Conservation (phyloP, 345 rosid genomes). For the Eucalyptus pauciflora region DNA sequence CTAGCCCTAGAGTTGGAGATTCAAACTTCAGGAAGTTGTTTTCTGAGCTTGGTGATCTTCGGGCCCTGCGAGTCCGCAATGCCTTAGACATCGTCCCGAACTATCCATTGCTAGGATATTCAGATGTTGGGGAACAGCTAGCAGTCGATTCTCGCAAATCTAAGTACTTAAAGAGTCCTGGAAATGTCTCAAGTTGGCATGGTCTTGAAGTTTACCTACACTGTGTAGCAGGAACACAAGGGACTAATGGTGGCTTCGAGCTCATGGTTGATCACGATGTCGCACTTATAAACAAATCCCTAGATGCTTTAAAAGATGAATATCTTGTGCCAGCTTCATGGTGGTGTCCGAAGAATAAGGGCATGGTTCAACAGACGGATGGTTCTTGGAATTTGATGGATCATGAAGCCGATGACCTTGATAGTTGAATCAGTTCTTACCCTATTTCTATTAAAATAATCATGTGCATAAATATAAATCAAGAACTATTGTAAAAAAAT, state of each 20-base stretch:
- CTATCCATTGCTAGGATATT: conserved; percentile 54
- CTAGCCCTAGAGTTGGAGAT: conserved; percentile 63
- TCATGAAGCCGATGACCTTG: conserved; percentile 31
- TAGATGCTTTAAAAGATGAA: conserved; percentile 47
- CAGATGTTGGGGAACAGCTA: conserved; percentile 67
- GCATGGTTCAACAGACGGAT: conserved; percentile 60
- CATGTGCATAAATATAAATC: background rate
- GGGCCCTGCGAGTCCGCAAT: conserved; percentile 35
- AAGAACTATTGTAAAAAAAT: background rate
- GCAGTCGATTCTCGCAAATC: conserved; percentile 50
- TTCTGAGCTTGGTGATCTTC: conserved; percentile 29
- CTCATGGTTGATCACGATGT: conserved; percentile 53
- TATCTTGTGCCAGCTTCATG: conserved; percentile 47
- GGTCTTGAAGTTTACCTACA: conserved; percentile 61
- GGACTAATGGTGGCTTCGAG: conserved; percentile 33
- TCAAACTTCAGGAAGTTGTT: conserved; percentile 29
- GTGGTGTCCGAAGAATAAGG: conserved; percentile 48
- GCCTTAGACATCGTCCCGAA: conserved; percentile 49
- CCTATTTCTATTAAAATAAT: background rate
- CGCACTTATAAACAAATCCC: conserved; percentile 39
- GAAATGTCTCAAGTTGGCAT: conserved; percentile 32
- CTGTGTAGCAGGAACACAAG: conserved; percentile 72
- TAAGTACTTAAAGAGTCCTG: conserved; percentile 46
- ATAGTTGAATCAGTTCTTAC: background rate
- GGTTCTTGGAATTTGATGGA: conserved; percentile 81